Evolutionary conservation across 441 rosid genomes (phyloP).

Genomic region (Gossypium lobatum): DNA sequence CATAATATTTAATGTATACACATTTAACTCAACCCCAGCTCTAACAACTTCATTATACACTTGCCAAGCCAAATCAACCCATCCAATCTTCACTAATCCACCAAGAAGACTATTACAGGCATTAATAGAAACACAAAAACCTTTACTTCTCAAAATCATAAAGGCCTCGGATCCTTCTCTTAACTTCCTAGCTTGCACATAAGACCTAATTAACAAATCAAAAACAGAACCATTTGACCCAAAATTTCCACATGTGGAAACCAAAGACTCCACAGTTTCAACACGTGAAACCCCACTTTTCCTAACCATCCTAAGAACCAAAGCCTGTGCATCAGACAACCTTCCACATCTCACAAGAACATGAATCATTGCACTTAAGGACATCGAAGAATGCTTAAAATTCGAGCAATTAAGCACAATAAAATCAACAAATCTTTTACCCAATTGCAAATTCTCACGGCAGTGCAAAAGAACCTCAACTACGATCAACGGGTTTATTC

Average conservation of each 20-base stretch:
- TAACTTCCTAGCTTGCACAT: slow-evolving; percentile 67
- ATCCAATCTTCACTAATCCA: slow-evolving; percentile 52
- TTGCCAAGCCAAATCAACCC: slow-evolving; percentile 49
- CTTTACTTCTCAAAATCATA: slow-evolving; percentile 40
- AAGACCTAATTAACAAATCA: slow-evolving; percentile 70
- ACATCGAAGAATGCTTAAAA: slow-evolving; percentile 50
- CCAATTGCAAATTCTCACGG: slow-evolving; percentile 41
- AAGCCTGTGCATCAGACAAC: slow-evolving; percentile 64
- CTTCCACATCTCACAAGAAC: slow-evolving; percentile 51
- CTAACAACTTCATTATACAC: slow-evolving; percentile 46
- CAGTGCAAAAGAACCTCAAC: slow-evolving; percentile 53
- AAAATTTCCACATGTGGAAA: slow-evolving; percentile 27
- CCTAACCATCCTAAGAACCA: slow-evolving; percentile 73
- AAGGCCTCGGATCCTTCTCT: slow-evolving; percentile 71
- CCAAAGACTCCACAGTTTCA: slow-evolving; percentile 49
- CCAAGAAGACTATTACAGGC: slow-evolving; percentile 81
- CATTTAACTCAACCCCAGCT: slow-evolving; percentile 32
- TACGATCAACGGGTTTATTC: slow-evolving; percentile 39
- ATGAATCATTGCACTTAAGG: slow-evolving; percentile 66
- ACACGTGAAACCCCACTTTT: slow-evolving; percentile 56
- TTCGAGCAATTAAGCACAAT: slow-evolving; percentile 26
- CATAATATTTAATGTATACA: slow-evolving; percentile 59
- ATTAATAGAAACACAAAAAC: slow-evolving; percentile 45
- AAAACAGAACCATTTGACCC: slow-evolving; percentile 40
- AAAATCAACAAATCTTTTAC: slow-evolving; percentile 41